phyloP scores from a whole-genome alignment of 2,329 filamentous ascomycete genomes.

The Mollisiaceae sp. region DNA sequence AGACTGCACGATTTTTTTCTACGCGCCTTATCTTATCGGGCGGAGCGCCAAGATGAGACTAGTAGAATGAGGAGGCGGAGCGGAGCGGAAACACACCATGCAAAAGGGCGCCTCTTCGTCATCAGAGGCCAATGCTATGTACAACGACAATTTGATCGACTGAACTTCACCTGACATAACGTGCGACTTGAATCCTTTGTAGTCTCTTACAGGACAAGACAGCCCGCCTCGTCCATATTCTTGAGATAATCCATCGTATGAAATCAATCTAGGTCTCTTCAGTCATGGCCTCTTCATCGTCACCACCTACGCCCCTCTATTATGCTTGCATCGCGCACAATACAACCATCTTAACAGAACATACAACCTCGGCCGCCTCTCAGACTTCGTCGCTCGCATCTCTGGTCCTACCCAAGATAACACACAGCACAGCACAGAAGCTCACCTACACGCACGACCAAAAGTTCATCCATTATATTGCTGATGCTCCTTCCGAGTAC shows the following conservation, averaged over 20 bases:
- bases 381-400: slow-evolving; percentile 87
- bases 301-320: slow-evolving; percentile 69
- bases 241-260: slow-evolving; percentile 10
- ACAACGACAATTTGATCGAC: background rate
- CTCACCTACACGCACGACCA: slow-evolving; percentile 92
- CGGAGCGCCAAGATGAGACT: background rate
- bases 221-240: background rate
- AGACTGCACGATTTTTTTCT: background rate
- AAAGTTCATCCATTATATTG: slow-evolving; percentile 94
- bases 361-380: slow-evolving; percentile 83
- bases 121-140: background rate
- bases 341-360: slow-evolving; percentile 90
- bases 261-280: slow-evolving; percentile 1
- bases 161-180: background rate
- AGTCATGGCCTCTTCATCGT: slow-evolving; percentile 74
- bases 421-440: slow-evolving; percentile 79
- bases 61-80: background rate
- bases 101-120: background rate
- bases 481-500: slow-evolving; percentile 76
- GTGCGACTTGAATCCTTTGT: background rate
- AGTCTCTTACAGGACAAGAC: background rate
- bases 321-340: slow-evolving; percentile 94
- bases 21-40: background rate
- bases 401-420: slow-evolving; percentile 93
- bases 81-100: background rate